A percentile compares a stretch with the other conserved stretches of the same genome.
Conservation (phyloP, 2,329 filamentous ascomycete genomes). For the Chaetomiaceae sp. region DNA sequence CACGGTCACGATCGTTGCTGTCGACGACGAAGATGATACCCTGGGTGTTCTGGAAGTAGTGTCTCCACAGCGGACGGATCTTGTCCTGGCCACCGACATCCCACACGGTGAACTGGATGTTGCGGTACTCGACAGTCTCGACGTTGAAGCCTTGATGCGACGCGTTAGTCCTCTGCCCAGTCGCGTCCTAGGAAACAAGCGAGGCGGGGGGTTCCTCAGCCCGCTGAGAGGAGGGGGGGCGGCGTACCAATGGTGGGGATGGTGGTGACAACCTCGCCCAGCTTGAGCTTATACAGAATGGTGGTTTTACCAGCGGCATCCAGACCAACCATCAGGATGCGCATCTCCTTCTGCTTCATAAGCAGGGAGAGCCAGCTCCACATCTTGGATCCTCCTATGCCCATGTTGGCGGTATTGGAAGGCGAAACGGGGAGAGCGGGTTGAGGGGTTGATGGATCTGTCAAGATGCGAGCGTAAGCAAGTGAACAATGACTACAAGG, state of each 20-base stretch:
- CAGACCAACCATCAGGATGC: constrained; percentile 99
- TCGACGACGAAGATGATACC: constrained; percentile 99
- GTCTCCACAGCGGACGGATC: constrained; percentile 98
- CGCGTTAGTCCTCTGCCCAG: not conserved
- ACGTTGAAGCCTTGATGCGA: constrained; percentile 81
- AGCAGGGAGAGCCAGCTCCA: constrained; percentile 20
- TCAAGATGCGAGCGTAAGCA: constrained; percentile 19
- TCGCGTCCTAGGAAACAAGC: not conserved
- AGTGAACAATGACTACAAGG: constrained; percentile 1
- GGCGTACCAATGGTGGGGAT: constrained; percentile 92
- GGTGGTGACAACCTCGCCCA: constrained; percentile 97
- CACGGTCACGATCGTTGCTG: constrained; percentile 96
- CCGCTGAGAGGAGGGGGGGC: not conserved
- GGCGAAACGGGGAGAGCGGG: constrained; percentile 11
- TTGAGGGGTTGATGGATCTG: constrained; percentile 15
- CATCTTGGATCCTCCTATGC: constrained; percentile 86
- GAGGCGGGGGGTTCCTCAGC: not conserved
- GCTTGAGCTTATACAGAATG: constrained; percentile 99
- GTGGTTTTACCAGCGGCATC: constrained; percentile 99
- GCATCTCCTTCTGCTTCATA: constrained; percentile 91
- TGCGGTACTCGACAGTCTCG: constrained; percentile 99
- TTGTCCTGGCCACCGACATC: constrained; percentile 99
- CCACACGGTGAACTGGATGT: constrained; percentile 99
- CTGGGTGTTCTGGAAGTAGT: constrained; percentile 99
- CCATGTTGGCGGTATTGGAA: constrained; percentile 66